phyloP scores from a whole-genome alignment of 2,329 filamentous ascomycete genomes.

The Alternaria novae-zelandiae region DNA sequence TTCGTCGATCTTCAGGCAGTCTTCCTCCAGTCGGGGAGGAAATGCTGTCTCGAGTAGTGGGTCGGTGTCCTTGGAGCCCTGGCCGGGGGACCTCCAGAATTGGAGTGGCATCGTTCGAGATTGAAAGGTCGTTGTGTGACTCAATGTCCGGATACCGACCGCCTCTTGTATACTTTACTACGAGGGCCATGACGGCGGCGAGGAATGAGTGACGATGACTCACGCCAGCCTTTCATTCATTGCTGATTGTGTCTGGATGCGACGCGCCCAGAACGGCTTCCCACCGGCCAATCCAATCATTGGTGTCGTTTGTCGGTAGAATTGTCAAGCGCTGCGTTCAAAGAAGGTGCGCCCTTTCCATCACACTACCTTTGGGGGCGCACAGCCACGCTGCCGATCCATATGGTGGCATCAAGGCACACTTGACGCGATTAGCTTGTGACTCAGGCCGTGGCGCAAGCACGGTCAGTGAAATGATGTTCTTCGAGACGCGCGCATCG shows the following conservation, averaged over 20 bases:
- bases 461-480: neutral
- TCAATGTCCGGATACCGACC: neutral
- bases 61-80: slow-evolving; percentile 12
- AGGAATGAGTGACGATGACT: neutral
- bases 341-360: neutral
- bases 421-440: neutral
- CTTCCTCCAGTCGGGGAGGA: neutral
- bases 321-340: neutral
- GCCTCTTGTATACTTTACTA: neutral
- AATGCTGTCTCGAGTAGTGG: slow-evolving; percentile 15
- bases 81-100: slow-evolving; percentile 10
- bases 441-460: neutral
- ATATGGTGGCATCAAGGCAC: neutral
- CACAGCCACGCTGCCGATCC: neutral
- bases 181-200: neutral
- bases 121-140: neutral
- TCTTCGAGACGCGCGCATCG: neutral
- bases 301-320: neutral
- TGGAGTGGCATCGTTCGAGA: slow-evolving; percentile 5
- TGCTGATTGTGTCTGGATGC: neutral
- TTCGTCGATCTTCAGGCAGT: neutral
- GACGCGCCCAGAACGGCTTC: neutral
- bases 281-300: neutral
- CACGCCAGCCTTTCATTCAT: neutral
- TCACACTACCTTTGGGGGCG: neutral